Evolutionary conservation across 2,329 filamentous ascomycete genomes (phyloP).

Genomic region (Fusarium sp.): DNA sequence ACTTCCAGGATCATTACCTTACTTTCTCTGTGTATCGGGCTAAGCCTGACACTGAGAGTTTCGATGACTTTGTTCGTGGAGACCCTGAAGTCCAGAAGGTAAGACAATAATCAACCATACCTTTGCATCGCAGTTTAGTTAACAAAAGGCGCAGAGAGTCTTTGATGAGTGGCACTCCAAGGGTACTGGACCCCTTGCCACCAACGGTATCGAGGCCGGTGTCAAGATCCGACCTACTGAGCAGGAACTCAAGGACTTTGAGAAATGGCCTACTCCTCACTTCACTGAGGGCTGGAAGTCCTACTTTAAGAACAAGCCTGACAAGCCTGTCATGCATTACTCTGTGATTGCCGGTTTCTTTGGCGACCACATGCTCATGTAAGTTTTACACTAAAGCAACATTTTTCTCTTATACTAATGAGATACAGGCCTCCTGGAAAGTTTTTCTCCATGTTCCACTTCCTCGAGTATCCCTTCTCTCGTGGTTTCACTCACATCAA

Average conservation of each 20-base stretch:
- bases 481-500: slow-evolving; percentile 80
- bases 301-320: slow-evolving; percentile 87
- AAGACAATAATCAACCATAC: slow-evolving; percentile 33
- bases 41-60: slow-evolving; percentile 82
- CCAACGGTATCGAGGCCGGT: slow-evolving; percentile 85
- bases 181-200: slow-evolving; percentile 82
- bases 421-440: slow-evolving; percentile 78
- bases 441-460: slow-evolving; percentile 89
- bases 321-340: slow-evolving; percentile 92
- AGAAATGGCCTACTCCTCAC: slow-evolving; percentile 80
- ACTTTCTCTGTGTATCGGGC: slow-evolving; percentile 80
- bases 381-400: slow-evolving; percentile 22
- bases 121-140: accelerated
- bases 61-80: slow-evolving; percentile 84
- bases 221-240: slow-evolving; percentile 82
- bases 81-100: slow-evolving; percentile 80
- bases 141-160: slow-evolving; percentile 61
- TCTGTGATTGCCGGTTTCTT: slow-evolving; percentile 80
- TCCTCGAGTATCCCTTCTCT: slow-evolving; percentile 83
- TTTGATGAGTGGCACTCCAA: slow-evolving; percentile 85
- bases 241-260: slow-evolving; percentile 77
- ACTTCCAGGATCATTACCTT: slow-evolving; percentile 84
- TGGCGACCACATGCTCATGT: slow-evolving; percentile 73
- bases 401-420: not conserved
- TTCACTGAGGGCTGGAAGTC: slow-evolving; percentile 84